Conservation (phyloP, 164 flowering plant genomes). For the Macadamia integrifolia region DNA sequence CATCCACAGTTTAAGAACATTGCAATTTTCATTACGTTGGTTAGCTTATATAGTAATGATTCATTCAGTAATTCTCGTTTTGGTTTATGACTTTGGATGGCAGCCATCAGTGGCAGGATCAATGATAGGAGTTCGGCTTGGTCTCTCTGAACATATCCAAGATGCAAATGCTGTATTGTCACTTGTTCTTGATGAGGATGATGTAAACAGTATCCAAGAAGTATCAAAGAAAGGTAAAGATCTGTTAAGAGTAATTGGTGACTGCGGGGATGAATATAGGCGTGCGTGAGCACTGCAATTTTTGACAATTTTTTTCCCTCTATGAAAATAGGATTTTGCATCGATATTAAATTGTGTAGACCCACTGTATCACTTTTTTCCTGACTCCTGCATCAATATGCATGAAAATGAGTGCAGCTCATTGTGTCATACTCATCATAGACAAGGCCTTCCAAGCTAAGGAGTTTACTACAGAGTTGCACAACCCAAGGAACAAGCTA, state of each 20-base stretch:
- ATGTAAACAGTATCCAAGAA: conserved; percentile 55
- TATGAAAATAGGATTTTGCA: no score
- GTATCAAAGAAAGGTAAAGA: conserved; percentile 64
- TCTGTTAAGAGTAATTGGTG: conserved; percentile 79
- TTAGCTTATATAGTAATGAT: neutral
- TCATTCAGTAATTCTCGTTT: neutral
- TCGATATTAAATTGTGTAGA: no score
- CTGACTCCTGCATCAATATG: no score
- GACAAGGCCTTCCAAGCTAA: no score
- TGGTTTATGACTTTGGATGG: conserved; percentile 10
- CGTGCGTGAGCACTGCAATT: conserved; percentile 27
- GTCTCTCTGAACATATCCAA: conserved; percentile 73
- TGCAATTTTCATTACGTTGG: neutral
- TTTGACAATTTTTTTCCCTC: no score
- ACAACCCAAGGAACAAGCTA: no score
- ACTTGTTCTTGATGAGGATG: conserved; percentile 78
- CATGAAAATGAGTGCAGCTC: no score
- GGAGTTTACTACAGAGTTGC: no score
- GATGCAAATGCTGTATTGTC: conserved; percentile 71
- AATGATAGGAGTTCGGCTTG: conserved; percentile 94
- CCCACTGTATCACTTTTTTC: no score
- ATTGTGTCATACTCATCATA: no score
- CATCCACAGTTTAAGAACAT: neutral
- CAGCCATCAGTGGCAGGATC: conserved; percentile 95
- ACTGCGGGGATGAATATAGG: conserved; percentile 93